These are phyloP conservation scores for Trichoderma cornu-damae DNA, from an alignment of 2,329 filamentous ascomycete species.

Conservation along the genomic window DNA sequence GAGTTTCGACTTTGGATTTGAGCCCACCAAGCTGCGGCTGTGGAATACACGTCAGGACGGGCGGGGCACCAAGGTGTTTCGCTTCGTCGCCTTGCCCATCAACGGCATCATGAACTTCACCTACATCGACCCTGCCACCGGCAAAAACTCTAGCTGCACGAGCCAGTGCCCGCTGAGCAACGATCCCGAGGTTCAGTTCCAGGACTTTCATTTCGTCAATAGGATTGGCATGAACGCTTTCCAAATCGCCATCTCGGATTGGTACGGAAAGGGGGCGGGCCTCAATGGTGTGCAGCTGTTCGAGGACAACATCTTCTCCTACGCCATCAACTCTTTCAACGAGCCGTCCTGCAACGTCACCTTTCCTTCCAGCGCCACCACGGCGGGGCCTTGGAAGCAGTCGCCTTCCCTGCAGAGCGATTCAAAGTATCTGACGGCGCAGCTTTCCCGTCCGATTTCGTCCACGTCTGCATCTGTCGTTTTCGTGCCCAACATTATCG, in stretches of 20 bases:
- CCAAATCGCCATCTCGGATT: conserved; percentile 77
- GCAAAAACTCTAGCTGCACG: conserved; percentile 67
- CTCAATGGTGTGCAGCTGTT: conserved; percentile 82
- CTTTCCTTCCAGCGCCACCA: conserved; percentile 58
- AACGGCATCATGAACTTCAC: conserved; percentile 96
- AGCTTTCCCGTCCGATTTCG: conserved; percentile 52
- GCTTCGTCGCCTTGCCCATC: conserved; percentile 78
- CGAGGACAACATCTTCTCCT: conserved; percentile 77
- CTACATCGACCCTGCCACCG: conserved; percentile 70
- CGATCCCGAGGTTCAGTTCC: conserved; percentile 59
- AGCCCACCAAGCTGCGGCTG: conserved; percentile 79
- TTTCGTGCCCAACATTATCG: conserved; percentile 77
- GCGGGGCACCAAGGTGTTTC: conserved; percentile 81
- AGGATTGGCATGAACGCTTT: conserved; percentile 82
- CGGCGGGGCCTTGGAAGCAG: conserved; percentile 68
- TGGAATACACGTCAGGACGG: conserved; percentile 83
- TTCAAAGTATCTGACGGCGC: conserved; percentile 70
- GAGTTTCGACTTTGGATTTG: conserved; percentile 74
- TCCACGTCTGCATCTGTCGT: conserved; percentile 62
- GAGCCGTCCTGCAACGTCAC: conserved; percentile 71
- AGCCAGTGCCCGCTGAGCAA: conserved; percentile 78
- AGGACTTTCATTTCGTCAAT: conserved; percentile 92
- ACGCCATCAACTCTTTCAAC: conserved; percentile 83
- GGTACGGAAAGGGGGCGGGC: conserved; percentile 81
- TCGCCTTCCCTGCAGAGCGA: conserved; percentile 63